Conservation (phyloP, 495 filamentous ascomycete species). For the Usnea hakonensis region DNA sequence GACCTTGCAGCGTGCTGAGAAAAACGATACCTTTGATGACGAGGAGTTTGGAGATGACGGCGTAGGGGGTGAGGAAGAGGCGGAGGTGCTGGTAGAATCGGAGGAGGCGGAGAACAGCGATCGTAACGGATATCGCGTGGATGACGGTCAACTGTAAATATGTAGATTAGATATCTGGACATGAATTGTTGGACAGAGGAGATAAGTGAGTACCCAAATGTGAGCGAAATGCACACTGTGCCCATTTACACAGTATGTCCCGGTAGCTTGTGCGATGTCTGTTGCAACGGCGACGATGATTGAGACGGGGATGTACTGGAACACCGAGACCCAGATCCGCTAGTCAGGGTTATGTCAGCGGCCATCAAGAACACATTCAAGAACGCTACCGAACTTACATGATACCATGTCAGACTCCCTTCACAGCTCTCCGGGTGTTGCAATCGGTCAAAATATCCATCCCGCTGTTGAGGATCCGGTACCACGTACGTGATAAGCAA, state of each 20-base stretch:
- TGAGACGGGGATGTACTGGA: slow-evolving; percentile 30
- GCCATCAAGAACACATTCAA: not conserved
- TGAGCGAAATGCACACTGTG: slow-evolving; percentile 29
- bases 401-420: slow-evolving; percentile 5
- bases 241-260: slow-evolving; percentile 29
- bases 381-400: not conserved
- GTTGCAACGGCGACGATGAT: slow-evolving; percentile 27
- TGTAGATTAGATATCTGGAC: not conserved
- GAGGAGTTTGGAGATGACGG: slow-evolving; percentile 28
- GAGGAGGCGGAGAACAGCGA: slow-evolving; percentile 27
- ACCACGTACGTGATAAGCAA: slow-evolving; percentile 30
- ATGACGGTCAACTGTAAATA: slow-evolving; percentile 15
- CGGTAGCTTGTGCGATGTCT: slow-evolving; percentile 28
- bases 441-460: slow-evolving; percentile 25
- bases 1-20: slow-evolving; percentile 24
- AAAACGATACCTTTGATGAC: slow-evolving; percentile 34
- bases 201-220: slow-evolving; percentile 28
- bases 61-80: slow-evolving; percentile 20
- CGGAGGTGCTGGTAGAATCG: slow-evolving; percentile 27
- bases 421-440: slow-evolving; percentile 14
- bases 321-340: slow-evolving; percentile 26
- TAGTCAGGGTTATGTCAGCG: not conserved
- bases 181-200: not conserved
- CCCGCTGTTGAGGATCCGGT: slow-evolving; percentile 20
- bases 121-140: slow-evolving; percentile 21